These are phyloP conservation scores for Rhynchospora breviuscula DNA, from an alignment of 176 grass and related monocot species.

Conservation along the genomic window DNA sequence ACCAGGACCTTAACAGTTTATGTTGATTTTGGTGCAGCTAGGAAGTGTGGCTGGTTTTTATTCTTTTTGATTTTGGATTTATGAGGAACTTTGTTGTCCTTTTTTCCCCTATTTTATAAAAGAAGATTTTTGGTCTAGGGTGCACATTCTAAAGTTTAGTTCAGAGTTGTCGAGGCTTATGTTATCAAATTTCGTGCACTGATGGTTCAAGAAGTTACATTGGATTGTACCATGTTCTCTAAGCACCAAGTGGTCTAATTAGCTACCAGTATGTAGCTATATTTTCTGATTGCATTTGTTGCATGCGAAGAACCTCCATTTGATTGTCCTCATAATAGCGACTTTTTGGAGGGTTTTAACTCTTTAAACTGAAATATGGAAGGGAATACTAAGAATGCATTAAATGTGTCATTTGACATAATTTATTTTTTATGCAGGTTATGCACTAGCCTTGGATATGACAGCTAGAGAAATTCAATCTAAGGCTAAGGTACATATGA, in stretches of 20 bases:
- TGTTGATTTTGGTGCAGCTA: background rate
- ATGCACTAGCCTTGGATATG: constrained; percentile 98
- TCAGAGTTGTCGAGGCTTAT: background rate
- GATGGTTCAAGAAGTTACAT: background rate
- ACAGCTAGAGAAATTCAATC: constrained; percentile 93
- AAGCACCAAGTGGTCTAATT: background rate
- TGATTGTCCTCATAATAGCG: background rate
- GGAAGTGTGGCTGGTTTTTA: background rate
- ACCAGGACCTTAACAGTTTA: background rate
- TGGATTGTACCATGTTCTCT: background rate
- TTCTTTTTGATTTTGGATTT: background rate
- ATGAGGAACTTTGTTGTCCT: background rate
- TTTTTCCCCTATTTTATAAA: background rate
- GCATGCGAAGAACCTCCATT: background rate
- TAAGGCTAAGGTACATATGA: constrained; percentile 49
- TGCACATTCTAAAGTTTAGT: background rate
- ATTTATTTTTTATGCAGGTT: constrained; percentile 40
- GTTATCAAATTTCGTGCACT: background rate
- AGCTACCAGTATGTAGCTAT: background rate
- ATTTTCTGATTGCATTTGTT: background rate
- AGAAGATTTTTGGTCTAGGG: background rate
- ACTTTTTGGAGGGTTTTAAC: background rate
- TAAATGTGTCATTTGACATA: background rate
- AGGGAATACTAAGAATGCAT: background rate
- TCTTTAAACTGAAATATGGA: background rate